These are phyloP conservation scores for Chytridium lagenaria DNA, from an alignment of 371 early-diverging fungal genomes.

Conservation along the genomic window DNA sequence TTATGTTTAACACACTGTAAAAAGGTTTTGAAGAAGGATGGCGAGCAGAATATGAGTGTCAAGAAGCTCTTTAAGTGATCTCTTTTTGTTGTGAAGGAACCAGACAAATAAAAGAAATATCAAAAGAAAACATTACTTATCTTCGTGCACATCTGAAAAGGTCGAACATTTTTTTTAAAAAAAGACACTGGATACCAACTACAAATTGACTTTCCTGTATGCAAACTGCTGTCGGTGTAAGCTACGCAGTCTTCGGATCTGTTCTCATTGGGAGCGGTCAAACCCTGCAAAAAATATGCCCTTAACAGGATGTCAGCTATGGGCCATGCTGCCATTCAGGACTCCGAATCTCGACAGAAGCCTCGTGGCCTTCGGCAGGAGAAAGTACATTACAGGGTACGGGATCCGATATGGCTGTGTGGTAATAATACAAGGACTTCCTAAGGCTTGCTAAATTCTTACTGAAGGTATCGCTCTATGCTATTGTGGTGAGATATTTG, in stretches of 20 bases:
- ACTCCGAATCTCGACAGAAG: not conserved
- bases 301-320: constrained; percentile 28
- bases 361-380: not conserved
- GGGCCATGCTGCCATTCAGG: constrained; percentile 8
- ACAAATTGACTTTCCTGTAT: no score
- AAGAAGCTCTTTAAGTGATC: constrained; percentile 97
- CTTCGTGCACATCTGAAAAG: no score
- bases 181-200: no score
- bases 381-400: not conserved
- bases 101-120: no score
- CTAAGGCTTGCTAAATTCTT: constrained; percentile 21
- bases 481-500: constrained; percentile 44
- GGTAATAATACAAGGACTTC: not conserved
- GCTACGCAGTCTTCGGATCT: constrained; percentile 12
- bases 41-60: constrained; percentile 93
- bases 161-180: no score
- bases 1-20: constrained; percentile 9
- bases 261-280: constrained; percentile 46
- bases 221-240: not conserved
- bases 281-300: constrained; percentile 49
- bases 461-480: constrained; percentile 40
- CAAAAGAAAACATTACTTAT: no score
- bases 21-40: constrained; percentile 93
- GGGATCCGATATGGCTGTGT: not conserved
- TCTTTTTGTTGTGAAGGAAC: not conserved